Percentiles rank a stretch among this genome's conserved stretches.
phyloP scores from a whole-genome alignment of 192 early-diverging fungal genomes.

The Backusella parvicylindrica region DNA sequence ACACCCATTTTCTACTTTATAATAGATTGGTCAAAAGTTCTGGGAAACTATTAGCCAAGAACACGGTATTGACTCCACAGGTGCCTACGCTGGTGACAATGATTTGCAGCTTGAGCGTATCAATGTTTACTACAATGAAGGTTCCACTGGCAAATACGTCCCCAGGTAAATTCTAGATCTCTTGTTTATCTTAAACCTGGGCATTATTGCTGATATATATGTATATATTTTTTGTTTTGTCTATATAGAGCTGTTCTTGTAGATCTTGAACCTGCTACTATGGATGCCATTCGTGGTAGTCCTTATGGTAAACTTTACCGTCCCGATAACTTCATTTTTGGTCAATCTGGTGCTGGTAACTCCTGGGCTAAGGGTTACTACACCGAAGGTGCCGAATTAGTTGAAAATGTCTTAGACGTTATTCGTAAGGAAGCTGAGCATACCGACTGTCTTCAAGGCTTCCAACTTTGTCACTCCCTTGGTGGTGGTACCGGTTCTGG shows the following conservation, averaged over 20 bases:
- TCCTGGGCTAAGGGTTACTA: conserved; percentile 99
- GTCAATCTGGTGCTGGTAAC: conserved; percentile 96
- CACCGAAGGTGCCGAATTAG: conserved; percentile 98
- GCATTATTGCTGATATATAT: neutral
- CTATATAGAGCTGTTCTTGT: conserved; percentile 84
- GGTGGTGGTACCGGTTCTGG: conserved; percentile 98
- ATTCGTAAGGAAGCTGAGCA: conserved; percentile 95
- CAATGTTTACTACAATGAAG: conserved; percentile 82
- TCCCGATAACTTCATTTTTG: conserved; percentile 96
- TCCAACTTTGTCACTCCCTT: conserved; percentile 97
- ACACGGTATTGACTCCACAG: conserved; percentile 69
- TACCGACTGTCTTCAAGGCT: conserved; percentile 96
- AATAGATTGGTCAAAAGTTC: conserved; percentile 78
- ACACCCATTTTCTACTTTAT: neutral
- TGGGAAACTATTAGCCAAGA: conserved; percentile 84
- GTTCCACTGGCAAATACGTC: conserved; percentile 60
- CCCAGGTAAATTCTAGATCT: conserved; percentile 43
- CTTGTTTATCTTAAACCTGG: neutral
- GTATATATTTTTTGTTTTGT: conserved; percentile 17
- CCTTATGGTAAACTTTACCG: conserved; percentile 88
- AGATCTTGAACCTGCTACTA: conserved; percentile 96
- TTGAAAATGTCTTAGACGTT: conserved; percentile 92
- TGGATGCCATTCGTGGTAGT: conserved; percentile 84
- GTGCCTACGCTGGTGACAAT: conserved; percentile 56
- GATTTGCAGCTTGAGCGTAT: conserved; percentile 70